Conservation (phyloP, 2,329 filamentous ascomycete species). For the Botrytis cinerea region DNA sequence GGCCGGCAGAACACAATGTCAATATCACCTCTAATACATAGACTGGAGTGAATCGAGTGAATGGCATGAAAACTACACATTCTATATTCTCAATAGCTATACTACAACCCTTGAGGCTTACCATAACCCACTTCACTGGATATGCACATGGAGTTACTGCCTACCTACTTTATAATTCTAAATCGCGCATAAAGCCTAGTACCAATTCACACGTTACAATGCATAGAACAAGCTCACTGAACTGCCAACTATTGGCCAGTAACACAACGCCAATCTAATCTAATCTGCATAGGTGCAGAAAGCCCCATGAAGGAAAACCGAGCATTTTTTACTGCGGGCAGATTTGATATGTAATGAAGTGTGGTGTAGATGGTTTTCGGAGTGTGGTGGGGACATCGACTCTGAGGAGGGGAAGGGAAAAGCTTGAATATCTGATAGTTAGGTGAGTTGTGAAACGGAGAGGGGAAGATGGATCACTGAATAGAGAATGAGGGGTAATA, state of each 20-base stretch:
- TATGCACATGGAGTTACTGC: neutral
- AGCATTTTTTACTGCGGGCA: neutral
- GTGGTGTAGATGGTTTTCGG: neutral
- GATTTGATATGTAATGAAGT: neutral
- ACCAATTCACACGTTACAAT: neutral
- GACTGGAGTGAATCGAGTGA: neutral
- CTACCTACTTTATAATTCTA: neutral
- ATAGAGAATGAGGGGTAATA: neutral
- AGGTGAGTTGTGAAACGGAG: too few relatives aligned
- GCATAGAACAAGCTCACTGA: neutral
- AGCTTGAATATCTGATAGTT: neutral
- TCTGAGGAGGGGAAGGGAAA: neutral
- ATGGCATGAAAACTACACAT: neutral
- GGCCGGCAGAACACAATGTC: neutral
- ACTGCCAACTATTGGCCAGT: neutral
- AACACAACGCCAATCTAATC: slow-evolving; percentile 1
- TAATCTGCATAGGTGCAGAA: slow-evolving; percentile 7
- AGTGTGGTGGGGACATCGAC: neutral
- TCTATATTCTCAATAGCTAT: neutral
- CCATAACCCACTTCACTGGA: neutral
- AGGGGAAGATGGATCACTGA: neutral
- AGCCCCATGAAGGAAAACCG: neutral
- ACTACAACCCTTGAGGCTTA: neutral
- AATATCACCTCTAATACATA: too few relatives aligned
- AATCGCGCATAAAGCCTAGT: neutral